phyloP scores from a whole-genome alignment of 306 rosid species.

The Trifolium subterraneum region DNA sequence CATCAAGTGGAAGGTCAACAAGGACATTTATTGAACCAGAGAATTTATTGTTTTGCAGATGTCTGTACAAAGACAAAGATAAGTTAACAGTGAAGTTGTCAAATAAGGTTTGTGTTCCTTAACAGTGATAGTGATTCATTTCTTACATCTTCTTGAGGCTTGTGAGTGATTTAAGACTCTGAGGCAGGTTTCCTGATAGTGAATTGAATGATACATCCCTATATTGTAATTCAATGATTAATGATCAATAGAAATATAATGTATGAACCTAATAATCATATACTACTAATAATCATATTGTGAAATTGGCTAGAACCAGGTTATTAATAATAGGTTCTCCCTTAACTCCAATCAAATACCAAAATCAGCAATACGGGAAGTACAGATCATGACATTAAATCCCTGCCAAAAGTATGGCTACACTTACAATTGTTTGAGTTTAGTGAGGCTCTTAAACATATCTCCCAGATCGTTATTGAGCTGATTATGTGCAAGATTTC shows the following conservation, averaged over 20 bases:
- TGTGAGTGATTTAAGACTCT: slow-evolving; percentile 68
- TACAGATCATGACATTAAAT: slow-evolving; percentile 12
- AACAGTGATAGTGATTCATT: slow-evolving; percentile 16
- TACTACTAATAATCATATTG: neutral
- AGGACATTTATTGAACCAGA: slow-evolving; percentile 78
- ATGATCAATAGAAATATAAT: slow-evolving; percentile 28
- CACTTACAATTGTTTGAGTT: slow-evolving; percentile 79
- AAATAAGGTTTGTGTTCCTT: slow-evolving; percentile 8
- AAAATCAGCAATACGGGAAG: slow-evolving; percentile 19
- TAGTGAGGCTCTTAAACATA: slow-evolving; percentile 67
- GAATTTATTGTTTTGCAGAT: slow-evolving; percentile 73
- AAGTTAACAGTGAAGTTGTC: slow-evolving; percentile 34
- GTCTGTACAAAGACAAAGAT: slow-evolving; percentile 54
- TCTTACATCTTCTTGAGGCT: slow-evolving; percentile 78
- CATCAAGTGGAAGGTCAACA: slow-evolving; percentile 69
- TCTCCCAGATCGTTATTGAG: slow-evolving; percentile 79
- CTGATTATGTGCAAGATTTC: slow-evolving; percentile 76
- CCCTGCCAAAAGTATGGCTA: slow-evolving; percentile 6
- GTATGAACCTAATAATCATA: slow-evolving; percentile 5
- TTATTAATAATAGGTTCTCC: too few species aligned
- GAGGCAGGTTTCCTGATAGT: slow-evolving; percentile 83
- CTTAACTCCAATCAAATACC: too few species aligned
- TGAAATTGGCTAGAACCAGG: neutral
- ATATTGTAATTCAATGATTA: slow-evolving; percentile 39
- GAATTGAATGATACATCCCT: slow-evolving; percentile 88